These are phyloP conservation scores for Cyberlindnera japonica DNA, from an alignment of 805 yeast genomes.

Conservation along the genomic window DNA sequence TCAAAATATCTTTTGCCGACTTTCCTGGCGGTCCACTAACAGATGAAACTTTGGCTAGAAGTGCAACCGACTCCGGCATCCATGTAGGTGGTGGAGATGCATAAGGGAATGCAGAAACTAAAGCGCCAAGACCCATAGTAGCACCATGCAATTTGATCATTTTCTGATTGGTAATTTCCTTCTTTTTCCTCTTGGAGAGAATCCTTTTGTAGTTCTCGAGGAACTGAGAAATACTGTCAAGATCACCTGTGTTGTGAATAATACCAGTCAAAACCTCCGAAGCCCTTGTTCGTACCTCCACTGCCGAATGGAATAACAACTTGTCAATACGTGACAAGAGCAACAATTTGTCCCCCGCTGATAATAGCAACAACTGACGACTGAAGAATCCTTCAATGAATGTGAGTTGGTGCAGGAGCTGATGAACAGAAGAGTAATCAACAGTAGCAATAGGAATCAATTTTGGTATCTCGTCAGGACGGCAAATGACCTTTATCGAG, in stretches of 20 bases:
- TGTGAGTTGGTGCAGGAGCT: constrained; percentile 60
- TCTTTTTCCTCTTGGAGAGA: constrained; percentile 28
- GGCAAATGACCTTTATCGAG: constrained; percentile 42
- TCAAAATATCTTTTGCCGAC: constrained; percentile 75
- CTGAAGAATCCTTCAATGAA: constrained; percentile 70
- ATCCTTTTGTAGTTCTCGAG: constrained; percentile 26
- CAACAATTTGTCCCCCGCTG: constrained; percentile 40
- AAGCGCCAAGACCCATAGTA: constrained; percentile 81
- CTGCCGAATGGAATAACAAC: constrained; percentile 56
- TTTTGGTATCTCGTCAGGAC: constrained; percentile 37
- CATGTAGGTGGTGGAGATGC: constrained; percentile 86
- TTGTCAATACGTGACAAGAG: constrained; percentile 51
- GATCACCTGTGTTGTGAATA: constrained; percentile 49
- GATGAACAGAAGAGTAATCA: constrained; percentile 49
- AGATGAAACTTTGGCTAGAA: constrained; percentile 67
- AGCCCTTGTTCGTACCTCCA: constrained; percentile 73
- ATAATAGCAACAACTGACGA: constrained; percentile 57
- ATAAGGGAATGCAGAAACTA: constrained; percentile 87
- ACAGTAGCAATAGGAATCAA: constrained; percentile 41
- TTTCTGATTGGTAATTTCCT: constrained; percentile 39
- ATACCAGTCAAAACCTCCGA: constrained; percentile 76
- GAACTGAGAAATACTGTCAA: constrained; percentile 41
- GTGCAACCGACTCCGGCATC: constrained; percentile 72
- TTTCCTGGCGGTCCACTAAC: constrained; percentile 77
- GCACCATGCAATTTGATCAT: constrained; percentile 70